Evolutionary conservation across 805 yeast species (phyloP), one percentile per base, ranked within the genome.

Genomic region (Myxozyma kluyveri): DNA sequence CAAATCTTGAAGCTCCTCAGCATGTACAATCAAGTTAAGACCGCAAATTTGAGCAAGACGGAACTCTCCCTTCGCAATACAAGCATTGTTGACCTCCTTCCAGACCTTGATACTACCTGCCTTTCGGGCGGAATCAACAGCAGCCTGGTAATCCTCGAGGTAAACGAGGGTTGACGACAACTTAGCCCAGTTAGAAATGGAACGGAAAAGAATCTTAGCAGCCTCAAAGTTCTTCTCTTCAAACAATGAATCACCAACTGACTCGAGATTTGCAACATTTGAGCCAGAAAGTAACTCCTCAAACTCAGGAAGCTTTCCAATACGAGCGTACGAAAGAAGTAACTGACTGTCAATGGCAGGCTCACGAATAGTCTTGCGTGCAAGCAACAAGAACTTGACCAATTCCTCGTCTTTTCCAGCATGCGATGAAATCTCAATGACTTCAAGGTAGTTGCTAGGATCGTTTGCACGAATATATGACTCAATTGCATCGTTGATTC

Each of bases 11-110:
- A 93, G 76, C 71, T 93, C 99, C 72, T 93, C 99, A 42, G 99
- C 99, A 68, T 93, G 98, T 50, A 93, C 86, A 69, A 93, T 89
- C 74, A 93, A 78, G 70, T 91, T 91, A 78, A 93, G 81, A 70
- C 99, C 99, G 81, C 98, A 91, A 69, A 93, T 90, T 76, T 93
- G 99, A 10, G 98, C 99, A 57, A 93, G 78, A 70, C 96, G 83
- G 78, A 93, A 93, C 72, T 93, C 99, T 67, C 83, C 83, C 74
- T 88, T 86, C 62, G 84, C 96, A 69, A 93, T 83, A 80, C 99
- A 93, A 21, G 97, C 99, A 69, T 84, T 87, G 72, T 89, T 88
- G 46, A 93, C 99, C 72, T 90, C 95, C 72, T 89, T 93, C 99
- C 99, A 93, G 37, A 93, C 99, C 66, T 78, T 79, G 55, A 85